Conservation (phyloP, 2,329 filamentous ascomycete genomes). For the Epichloe amarillans region DNA sequence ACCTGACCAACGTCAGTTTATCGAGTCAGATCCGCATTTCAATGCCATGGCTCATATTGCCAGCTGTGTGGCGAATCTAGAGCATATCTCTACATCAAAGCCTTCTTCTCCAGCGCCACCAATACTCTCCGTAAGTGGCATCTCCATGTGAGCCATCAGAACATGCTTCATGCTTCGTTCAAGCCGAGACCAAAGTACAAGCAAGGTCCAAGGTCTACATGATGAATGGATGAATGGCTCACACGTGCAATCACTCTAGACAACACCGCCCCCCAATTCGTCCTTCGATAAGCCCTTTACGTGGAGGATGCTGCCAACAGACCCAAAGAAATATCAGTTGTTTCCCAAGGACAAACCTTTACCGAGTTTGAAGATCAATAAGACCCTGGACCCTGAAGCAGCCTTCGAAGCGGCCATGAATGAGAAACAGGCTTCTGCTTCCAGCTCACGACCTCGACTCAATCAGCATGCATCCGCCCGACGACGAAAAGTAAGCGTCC, state of each 20-base stretch:
- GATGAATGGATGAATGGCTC: background rate
- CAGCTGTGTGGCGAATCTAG: slow-evolving; percentile 39
- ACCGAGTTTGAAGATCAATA: slow-evolving; percentile 25
- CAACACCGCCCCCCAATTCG: background rate
- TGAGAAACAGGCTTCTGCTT: slow-evolving; percentile 26
- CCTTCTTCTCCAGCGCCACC: slow-evolving; percentile 31
- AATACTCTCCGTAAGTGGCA: slow-evolving; percentile 28
- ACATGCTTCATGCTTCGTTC: no score
- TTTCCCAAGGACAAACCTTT: slow-evolving; percentile 42
- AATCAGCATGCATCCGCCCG: slow-evolving; percentile 44
- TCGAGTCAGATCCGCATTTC: background rate
- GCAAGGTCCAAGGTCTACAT: background rate
- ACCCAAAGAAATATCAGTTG: slow-evolving; percentile 45
- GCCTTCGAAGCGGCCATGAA: slow-evolving; percentile 30
- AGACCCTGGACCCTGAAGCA: slow-evolving; percentile 37
- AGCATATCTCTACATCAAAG: slow-evolving; percentile 38
- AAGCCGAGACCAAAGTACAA: background rate
- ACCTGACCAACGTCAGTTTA: background rate
- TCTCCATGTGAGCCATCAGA: background rate
- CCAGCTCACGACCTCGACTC: slow-evolving; percentile 33
- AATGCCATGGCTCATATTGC: slow-evolving; percentile 47
- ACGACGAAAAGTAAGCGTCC: slow-evolving; percentile 50
- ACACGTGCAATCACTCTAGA: slow-evolving; percentile 4
- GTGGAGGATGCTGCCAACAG: slow-evolving; percentile 47
- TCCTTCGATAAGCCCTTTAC: slow-evolving; percentile 33